Base-by-base conservation (phyloP, 148 eudicot genomes). In the Silene latifolia region DNA sequence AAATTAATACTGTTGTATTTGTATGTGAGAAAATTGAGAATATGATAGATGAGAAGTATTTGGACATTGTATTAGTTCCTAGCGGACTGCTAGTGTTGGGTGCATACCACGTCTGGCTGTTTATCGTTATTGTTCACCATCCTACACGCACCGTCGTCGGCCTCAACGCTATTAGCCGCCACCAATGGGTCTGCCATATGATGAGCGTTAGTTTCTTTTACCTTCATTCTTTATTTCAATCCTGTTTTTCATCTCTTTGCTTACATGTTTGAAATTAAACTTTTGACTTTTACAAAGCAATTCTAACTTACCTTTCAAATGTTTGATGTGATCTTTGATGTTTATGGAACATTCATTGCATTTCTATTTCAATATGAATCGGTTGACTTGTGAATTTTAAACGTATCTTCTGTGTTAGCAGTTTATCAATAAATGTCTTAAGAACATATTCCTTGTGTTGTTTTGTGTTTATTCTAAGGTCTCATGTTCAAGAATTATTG, bases 101-200 rank as follows among this genome's bases (percentile, higher is more conserved):
- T 8, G 24, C 63, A 25, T 81, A 81, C 72, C 78, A 74, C 73
- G 18, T 58, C 18, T 75, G 74, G 75, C 84, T 81, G 56, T 53
- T 81, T 13, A 8, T 35, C 63, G 39, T 61, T 67, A 81, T 81
- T 24, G 13, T 25, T 47, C 71, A 53, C 2, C 53, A 27, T 54
- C 81, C 84, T 2, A 63, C 12, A 1, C 74, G 54, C 7, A 73
- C 80, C 23, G 80, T 81, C 19, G 74, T 81, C 51, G 81, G 81
- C 7, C 74, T 81, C 58, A 77, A 77, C 46, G 8, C 72, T 17
- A 19, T 63, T 21, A 73, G 81, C 67, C 84, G 84, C 24, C 35
- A 77, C 64, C 75, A 66, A 25, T 81, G 84, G 81, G 84, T 81
- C 29, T 39, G 72, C 20, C 78, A 77, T 64, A 81, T 81, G 81